Evolutionary conservation across 1,284 basidiomycete species (phyloP), one percentile per base, ranked within the genome.

Genomic region (Grifola frondosa): DNA sequence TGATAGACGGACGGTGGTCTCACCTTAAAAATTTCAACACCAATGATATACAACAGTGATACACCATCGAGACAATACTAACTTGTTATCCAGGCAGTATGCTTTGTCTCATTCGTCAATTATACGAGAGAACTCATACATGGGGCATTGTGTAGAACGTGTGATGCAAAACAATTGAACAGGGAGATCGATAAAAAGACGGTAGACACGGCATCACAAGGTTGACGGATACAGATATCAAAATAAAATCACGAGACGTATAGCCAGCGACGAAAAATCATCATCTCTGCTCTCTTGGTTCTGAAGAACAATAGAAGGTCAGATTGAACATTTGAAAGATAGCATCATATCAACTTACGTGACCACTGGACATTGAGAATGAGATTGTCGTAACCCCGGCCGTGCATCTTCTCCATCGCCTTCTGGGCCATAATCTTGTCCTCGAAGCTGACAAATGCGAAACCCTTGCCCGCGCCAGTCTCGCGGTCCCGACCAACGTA

Each of bases 401-500:
- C 97, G 62, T 99, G 81, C 59, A 96, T 84, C 73, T 94, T 97
- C 61, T 91, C 82, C 72, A 97, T 86, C 30, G 97, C 97, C 57
- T 73, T 77, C 69, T 97, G 91, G 20, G 92, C 97, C 37, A 79
- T 73, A 17, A 78, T 74, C 58, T 79, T 75, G 26, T 86, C 85
- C 63, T 98, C 95, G 62, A 97, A 99, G 66, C 88, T 92, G 57
- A 97, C 94, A 55, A 94, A 94, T 13, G 93, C 93, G 66, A 96
- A 97, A 48, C 97, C 96, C 69, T 97, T 98, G 56, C 93, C 93
- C 32, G 88, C 79, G 43, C 93, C 91, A 7, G 97, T 99, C 61
- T 98, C 95, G 50, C 94, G 80, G 66, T 99, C 96, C 44, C 91
- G 80, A 30, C 97, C 97, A 40, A 99, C 89, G 67, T 94, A 98